These are phyloP conservation scores for Beauveria asiatica DNA, from an alignment of 2,329 filamentous ascomycete species.

Conservation along the genomic window DNA sequence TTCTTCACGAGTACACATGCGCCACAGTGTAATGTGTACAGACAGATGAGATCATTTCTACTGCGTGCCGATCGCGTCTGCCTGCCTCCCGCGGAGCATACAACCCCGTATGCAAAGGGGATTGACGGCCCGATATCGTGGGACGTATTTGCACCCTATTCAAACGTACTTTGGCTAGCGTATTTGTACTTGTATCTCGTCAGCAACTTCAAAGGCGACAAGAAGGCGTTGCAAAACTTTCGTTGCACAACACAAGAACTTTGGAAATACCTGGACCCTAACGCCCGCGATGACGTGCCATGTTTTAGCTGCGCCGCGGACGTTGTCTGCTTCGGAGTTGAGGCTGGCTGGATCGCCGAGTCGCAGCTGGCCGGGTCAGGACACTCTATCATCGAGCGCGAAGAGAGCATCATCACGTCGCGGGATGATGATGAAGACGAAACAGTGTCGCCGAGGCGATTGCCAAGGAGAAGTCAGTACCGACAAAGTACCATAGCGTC, in stretches of 20 bases:
- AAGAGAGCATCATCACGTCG: conserved; percentile 33
- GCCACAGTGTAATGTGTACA: conserved; percentile 52
- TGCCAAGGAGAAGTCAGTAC: conserved; percentile 15
- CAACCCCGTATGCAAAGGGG: conserved; percentile 36
- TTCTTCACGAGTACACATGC: conserved; percentile 54
- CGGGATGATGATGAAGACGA: conserved; percentile 20
- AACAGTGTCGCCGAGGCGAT: conserved; percentile 18
- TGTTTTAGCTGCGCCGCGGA: conserved; percentile 48
- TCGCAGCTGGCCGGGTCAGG: conserved; percentile 38
- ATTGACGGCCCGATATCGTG: conserved; percentile 44
- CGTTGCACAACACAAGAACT: conserved; percentile 41
- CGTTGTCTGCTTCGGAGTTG: conserved; percentile 47
- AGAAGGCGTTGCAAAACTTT: conserved; percentile 38
- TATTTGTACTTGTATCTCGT: conserved; percentile 50
- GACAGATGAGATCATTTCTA: conserved; percentile 52
- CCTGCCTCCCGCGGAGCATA: conserved; percentile 39
- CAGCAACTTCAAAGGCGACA: conserved; percentile 37
- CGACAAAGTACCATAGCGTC: neutral
- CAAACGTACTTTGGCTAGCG: conserved; percentile 57
- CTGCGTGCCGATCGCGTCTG: conserved; percentile 42
- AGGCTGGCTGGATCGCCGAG: conserved; percentile 48
- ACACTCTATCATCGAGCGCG: conserved; percentile 27
- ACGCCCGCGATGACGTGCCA: conserved; percentile 37
- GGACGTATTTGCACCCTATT: conserved; percentile 49
- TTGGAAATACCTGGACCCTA: conserved; percentile 44